Evolutionary conservation across 352 stramenopile species (phyloP).

Genomic region (Phytophthora rubi): DNA sequence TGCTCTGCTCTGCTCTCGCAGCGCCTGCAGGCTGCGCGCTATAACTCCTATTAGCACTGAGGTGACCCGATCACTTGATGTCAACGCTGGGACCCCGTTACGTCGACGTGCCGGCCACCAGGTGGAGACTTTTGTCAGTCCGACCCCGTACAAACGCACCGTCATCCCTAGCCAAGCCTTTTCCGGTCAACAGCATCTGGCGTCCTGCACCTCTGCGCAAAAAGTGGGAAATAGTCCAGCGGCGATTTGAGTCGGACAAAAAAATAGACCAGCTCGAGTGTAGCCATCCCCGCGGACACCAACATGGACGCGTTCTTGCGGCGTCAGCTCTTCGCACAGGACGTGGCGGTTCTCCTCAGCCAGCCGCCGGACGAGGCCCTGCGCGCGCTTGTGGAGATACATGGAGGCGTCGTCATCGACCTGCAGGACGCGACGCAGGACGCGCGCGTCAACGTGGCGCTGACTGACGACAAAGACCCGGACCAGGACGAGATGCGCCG

Average conservation of each 20-base stretch:
- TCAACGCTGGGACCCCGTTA: no score
- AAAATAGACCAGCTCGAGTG: background rate
- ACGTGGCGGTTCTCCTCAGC: constrained; percentile 39
- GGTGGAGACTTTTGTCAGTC: no score
- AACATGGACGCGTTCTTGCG: constrained; percentile 72
- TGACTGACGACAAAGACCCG: constrained; percentile 4
- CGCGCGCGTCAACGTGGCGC: constrained; percentile 30
- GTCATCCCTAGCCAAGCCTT: constrained; percentile 1
- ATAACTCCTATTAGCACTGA: no score
- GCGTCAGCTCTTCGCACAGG: constrained; percentile 49
- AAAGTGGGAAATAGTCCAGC: background rate
- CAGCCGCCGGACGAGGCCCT: constrained; percentile 18
- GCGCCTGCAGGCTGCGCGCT: no score
- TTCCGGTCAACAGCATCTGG: background rate
- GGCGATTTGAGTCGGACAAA: background rate
- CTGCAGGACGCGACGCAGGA: constrained; percentile 3
- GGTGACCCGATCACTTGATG: no score
- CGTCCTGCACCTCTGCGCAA: no score
- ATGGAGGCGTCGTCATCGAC: constrained; percentile 44
- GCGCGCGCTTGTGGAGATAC: constrained; percentile 25
- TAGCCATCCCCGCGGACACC: background rate
- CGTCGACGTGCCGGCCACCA: no score
- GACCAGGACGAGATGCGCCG: constrained; percentile 28
- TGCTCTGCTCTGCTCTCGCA: no score
- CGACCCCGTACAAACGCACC: no score